A percentile compares a stretch with the other conserved stretches of the same genome.
Conservation (phyloP, 179 eudicot species). For the Nepenthes alata region DNA sequence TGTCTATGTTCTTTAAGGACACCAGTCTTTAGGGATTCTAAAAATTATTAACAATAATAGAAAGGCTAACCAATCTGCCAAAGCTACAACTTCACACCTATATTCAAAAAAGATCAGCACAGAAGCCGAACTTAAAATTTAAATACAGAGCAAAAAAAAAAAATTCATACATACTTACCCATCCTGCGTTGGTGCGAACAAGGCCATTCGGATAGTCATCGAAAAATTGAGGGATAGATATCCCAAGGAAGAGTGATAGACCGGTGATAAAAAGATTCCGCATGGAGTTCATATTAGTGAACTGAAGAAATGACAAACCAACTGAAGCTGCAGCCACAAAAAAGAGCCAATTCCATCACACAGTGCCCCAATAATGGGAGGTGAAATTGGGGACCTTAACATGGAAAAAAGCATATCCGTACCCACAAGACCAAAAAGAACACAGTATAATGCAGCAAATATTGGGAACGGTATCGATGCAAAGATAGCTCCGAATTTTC, state of each 20-base stretch:
- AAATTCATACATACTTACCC: slow-evolving; percentile 43
- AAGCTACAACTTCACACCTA: too few species aligned
- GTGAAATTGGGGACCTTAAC: neutral
- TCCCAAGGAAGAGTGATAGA: slow-evolving; percentile 84
- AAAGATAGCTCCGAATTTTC: slow-evolving; percentile 97
- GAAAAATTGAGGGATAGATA: slow-evolving; percentile 86
- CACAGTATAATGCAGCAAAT: slow-evolving; percentile 78
- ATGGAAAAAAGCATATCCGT: slow-evolving; percentile 15
- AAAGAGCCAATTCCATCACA: neutral
- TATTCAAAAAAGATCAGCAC: too few species aligned
- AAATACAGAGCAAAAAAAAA: too few species aligned
- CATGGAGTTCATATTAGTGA: slow-evolving; percentile 98
- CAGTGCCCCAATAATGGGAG: neutral
- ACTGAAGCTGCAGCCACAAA: slow-evolving; percentile 61
- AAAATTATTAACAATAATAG: too few species aligned
- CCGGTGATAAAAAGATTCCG: slow-evolving; percentile 89
- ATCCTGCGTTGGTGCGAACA: slow-evolving; percentile 86
- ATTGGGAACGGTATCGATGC: slow-evolving; percentile 96
- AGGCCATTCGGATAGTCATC: slow-evolving; percentile 60
- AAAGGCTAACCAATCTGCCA: too few species aligned
- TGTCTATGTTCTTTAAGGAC: too few species aligned
- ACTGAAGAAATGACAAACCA: slow-evolving; percentile 90
- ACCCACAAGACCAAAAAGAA: slow-evolving; percentile 94
- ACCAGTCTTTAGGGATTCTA: too few species aligned
- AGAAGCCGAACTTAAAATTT: too few species aligned